Evolutionary conservation across 768 basidiomycete species (phyloP), one percentile per base, ranked within the genome.

Genomic region (Auricularia sp.): DNA sequence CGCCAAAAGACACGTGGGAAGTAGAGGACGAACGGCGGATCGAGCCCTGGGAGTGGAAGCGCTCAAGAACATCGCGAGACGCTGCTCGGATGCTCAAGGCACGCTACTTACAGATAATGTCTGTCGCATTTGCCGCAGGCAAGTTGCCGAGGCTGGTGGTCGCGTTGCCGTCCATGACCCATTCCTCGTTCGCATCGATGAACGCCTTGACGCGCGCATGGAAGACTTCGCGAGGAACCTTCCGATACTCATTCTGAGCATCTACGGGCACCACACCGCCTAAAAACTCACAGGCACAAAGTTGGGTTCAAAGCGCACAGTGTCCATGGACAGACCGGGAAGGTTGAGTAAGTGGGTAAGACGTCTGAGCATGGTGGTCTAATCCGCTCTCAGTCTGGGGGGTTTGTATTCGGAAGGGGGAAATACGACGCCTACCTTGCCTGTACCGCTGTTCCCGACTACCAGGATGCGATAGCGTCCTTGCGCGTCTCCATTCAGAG

Each of bases 1-100:
- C 87, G 78, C 63, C 76, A 67, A 65, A 81, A 69, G 33, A 87
- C 68, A 16, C 87, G 83, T 24, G 87, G 85, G 63, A 88, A 78
- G 74, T 88, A 89, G 10, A 82, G 72, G 8, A 75, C 18, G 39
- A 88, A 74, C 13, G 87, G 88, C 7, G 86, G 86, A 68, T 88
- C 86, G 24, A 89, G 75, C 88, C 88, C 87, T 89, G 63, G 5
- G 51, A 42, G 36, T 51, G 3, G 11, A 42, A 7, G 3, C 33
- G 44, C 24, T 34, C 61, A n/a, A 58, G 2, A 45, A 56, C 33
- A 62, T 37, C 36, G 29, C 10, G 11, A 45, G 10, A 11, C 44
- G 44, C 44, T 45, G 44, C 44, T 10, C 44, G 44, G 18, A 45
- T 29, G 29, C 29, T 29, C 29, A 29, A 29, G 29, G 29, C 29